These are phyloP conservation scores for Ascosphaera aggregata DNA, from an alignment of 2,329 filamentous ascomycete genomes.

Conservation along the genomic window DNA sequence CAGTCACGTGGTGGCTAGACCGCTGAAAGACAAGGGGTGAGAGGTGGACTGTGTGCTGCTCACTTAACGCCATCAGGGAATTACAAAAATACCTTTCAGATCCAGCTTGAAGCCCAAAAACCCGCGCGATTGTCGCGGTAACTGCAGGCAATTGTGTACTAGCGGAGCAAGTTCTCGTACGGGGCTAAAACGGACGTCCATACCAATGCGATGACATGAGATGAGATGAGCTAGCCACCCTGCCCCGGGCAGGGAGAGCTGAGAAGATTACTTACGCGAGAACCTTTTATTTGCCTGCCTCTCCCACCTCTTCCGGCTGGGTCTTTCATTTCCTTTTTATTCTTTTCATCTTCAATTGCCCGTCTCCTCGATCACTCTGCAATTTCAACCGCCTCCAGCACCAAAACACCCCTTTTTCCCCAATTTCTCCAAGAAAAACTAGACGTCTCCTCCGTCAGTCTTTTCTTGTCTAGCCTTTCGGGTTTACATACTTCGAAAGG, in stretches of 20 bases:
- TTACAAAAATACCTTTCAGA: not conserved
- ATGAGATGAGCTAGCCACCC: not conserved
- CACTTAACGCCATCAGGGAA: not conserved
- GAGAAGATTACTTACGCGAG: not conserved
- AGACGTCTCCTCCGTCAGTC: constrained; percentile 12
- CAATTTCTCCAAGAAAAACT: not conserved
- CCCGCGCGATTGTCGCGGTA: not conserved
- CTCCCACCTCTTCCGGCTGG: not conserved
- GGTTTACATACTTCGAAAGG: constrained; percentile 25
- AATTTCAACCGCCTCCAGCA: not conserved
- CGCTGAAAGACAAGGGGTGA: not conserved
- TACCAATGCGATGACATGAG: not conserved
- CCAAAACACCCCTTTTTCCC: not conserved
- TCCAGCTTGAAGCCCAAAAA: not conserved
- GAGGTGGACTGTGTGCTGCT: not conserved
- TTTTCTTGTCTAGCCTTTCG: constrained; percentile 26
- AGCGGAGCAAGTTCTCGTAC: not conserved
- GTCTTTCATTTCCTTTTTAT: not conserved
- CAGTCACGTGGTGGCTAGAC: not conserved
- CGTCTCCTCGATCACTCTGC: not conserved
- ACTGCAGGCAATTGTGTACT: not conserved
- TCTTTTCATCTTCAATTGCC: not conserved
- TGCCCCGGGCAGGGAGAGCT: not conserved
- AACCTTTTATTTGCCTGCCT: not conserved
- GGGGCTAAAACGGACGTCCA: not conserved